Conservation (phyloP, 2,329 filamentous ascomycete species). For the Neonectria faginata region DNA sequence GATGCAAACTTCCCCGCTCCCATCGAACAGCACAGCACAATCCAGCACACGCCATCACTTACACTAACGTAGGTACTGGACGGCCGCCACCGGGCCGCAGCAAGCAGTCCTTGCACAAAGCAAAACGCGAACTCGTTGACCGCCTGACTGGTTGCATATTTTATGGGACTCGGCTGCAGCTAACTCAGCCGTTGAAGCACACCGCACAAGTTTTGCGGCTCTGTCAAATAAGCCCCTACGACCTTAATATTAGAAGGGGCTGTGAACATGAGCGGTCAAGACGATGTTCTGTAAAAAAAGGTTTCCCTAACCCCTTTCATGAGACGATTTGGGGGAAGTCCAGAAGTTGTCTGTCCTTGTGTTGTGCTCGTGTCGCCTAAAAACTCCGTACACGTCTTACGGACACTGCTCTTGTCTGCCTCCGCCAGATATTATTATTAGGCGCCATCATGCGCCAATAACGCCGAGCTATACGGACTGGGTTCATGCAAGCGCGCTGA, state of each 20-base stretch:
- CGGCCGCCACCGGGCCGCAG: slow-evolving; percentile 23
- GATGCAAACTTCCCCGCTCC: slow-evolving; percentile 30
- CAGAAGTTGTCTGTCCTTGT: neutral
- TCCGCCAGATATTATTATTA: slow-evolving; percentile 30
- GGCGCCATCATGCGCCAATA: slow-evolving; percentile 28
- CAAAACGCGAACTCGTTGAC: slow-evolving; percentile 43
- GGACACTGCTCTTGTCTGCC: neutral
- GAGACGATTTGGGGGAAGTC: slow-evolving; percentile 3
- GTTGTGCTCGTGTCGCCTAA: slow-evolving; percentile 33
- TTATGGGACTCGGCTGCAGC: slow-evolving; percentile 48
- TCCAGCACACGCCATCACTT: slow-evolving; percentile 31
- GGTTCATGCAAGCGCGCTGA: slow-evolving; percentile 37
- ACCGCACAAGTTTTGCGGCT: slow-evolving; percentile 46
- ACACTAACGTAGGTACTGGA: slow-evolving; percentile 40
- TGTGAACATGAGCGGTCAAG: slow-evolving; percentile 32
- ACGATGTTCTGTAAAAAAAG: slow-evolving; percentile 4
- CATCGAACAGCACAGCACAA: slow-evolving; percentile 12
- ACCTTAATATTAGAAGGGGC: slow-evolving; percentile 42
- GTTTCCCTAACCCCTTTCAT: slow-evolving; percentile 36
- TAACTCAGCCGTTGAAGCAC: slow-evolving; percentile 44
- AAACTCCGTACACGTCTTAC: slow-evolving; percentile 3
- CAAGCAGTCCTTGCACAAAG: slow-evolving; percentile 36
- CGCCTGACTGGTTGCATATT: slow-evolving; percentile 48
- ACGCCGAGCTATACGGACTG: slow-evolving; percentile 21
- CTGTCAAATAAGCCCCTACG: slow-evolving; percentile 45